phyloP scores from a whole-genome alignment of 2,329 filamentous ascomycete species.

The Ophiostoma sp. region DNA sequence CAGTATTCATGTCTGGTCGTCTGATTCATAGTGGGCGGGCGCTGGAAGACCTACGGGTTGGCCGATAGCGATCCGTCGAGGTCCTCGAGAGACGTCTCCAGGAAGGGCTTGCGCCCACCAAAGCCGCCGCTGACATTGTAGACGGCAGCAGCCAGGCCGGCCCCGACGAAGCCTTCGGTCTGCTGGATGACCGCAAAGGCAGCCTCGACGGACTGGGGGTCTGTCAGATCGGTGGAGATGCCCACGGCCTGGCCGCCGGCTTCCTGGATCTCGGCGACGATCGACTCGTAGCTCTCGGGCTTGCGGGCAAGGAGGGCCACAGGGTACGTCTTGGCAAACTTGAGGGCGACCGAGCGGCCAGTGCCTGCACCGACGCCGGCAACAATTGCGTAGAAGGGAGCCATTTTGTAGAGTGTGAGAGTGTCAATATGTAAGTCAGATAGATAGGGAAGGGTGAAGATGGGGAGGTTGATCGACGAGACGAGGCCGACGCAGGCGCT shows the following conservation, averaged over 20 bases:
- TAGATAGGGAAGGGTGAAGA: neutral
- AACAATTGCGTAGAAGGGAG: constrained; percentile 57
- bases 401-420: neutral
- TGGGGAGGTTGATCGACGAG: too few species aligned
- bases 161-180: constrained; percentile 45
- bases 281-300: constrained; percentile 57
- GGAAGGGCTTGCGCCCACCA: constrained; percentile 49
- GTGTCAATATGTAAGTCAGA: neutral
- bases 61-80: constrained; percentile 43
- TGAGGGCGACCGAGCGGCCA: constrained; percentile 41
- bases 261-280: constrained; percentile 63
- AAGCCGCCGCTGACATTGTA: constrained; percentile 61
- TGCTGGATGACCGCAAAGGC: constrained; percentile 60
- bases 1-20: neutral
- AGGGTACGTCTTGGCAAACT: constrained; percentile 60
- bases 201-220: constrained; percentile 44
- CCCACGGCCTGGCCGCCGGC: constrained; percentile 65
- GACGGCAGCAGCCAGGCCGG: constrained; percentile 57
- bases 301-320: constrained; percentile 70
- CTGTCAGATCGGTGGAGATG: constrained; percentile 60
- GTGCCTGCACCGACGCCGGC: constrained; percentile 70
- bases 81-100: constrained; percentile 49
- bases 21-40: too few species aligned
- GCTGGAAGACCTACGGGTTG: constrained; percentile 42
- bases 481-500: neutral